These are phyloP conservation scores for Aspergillus affinis DNA, from an alignment of 495 filamentous ascomycete genomes.

Conservation along the genomic window DNA sequence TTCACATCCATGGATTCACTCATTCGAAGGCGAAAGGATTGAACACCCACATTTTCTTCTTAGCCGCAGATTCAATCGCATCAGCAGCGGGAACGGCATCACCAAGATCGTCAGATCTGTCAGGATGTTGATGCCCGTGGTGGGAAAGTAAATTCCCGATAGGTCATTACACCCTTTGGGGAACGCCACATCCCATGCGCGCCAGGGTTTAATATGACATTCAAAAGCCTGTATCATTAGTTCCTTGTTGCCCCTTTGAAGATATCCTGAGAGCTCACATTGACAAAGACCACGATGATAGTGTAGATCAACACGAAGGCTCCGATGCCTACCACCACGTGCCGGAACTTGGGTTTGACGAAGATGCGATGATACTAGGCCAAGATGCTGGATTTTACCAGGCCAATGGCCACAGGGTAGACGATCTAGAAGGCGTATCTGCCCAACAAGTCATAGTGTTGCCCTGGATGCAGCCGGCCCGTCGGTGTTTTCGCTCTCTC, in stretches of 20 bases:
- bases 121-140: constrained; percentile 27
- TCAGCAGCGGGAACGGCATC: constrained; percentile 32
- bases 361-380: constrained; percentile 23
- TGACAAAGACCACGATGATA: constrained; percentile 17
- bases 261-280: constrained; percentile 9
- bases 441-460: too few species aligned
- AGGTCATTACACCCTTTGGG: constrained; percentile 20
- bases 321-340: constrained; percentile 5
- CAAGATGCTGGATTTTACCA: constrained; percentile 17
- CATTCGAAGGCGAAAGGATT: too few species aligned
- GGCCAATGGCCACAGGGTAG: constrained; percentile 19
- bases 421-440: constrained; percentile 22
- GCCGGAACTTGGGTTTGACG: constrained; percentile 10
- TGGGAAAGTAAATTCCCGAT: constrained; percentile 15
- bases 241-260: too few species aligned
- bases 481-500: too few species aligned
- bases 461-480: too few species aligned
- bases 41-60: constrained; percentile 17
- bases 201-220: constrained; percentile 22
- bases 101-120: constrained; percentile 31
- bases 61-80: constrained; percentile 20
- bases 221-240: constrained; percentile 18
- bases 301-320: constrained; percentile 19
- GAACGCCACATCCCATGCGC: constrained; percentile 19
- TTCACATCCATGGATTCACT: too few species aligned